Evolutionary conservation across 345 rosid species (phyloP).

Genomic region (Chamaenerion angustifolium): DNA sequence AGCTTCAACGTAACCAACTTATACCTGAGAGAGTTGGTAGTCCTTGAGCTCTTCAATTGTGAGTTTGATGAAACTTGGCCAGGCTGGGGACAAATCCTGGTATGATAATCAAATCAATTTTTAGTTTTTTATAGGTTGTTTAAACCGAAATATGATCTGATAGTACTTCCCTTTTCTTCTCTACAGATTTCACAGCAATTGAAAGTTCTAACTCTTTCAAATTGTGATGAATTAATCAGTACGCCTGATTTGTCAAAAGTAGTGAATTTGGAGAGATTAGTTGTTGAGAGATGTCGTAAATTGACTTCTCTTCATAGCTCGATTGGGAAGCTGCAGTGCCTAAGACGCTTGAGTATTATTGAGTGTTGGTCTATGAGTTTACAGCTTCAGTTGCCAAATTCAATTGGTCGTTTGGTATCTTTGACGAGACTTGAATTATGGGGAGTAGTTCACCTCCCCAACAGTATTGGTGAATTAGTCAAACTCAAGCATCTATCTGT

Average conservation of each 20-base stretch:
- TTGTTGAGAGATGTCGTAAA: not conserved
- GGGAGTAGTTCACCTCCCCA: no score
- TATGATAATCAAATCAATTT: not conserved
- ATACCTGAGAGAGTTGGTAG: no score
- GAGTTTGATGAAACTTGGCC: not conserved
- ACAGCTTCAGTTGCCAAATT: no score
- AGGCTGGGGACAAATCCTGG: conserved; percentile 1
- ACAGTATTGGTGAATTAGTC: no score
- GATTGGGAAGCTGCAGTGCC: not conserved
- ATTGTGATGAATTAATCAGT: not conserved
- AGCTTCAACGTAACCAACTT: conserved; percentile 2
- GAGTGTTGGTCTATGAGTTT: not conserved
- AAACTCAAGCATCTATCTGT: no score
- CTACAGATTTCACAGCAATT: not conserved
- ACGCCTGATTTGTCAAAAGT: not conserved
- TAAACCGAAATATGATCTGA: no score
- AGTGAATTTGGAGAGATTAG: not conserved
- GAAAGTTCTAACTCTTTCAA: conserved; percentile 1
- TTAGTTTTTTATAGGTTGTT: not conserved
- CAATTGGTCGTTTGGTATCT: no score
- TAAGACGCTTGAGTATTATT: not conserved
- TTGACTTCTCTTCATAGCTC: not conserved
- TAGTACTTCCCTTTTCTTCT: not conserved
- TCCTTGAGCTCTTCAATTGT: not conserved
- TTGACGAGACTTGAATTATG: no score